Conservation (phyloP, 345 rosid genomes). For the Jatropha curcas region DNA sequence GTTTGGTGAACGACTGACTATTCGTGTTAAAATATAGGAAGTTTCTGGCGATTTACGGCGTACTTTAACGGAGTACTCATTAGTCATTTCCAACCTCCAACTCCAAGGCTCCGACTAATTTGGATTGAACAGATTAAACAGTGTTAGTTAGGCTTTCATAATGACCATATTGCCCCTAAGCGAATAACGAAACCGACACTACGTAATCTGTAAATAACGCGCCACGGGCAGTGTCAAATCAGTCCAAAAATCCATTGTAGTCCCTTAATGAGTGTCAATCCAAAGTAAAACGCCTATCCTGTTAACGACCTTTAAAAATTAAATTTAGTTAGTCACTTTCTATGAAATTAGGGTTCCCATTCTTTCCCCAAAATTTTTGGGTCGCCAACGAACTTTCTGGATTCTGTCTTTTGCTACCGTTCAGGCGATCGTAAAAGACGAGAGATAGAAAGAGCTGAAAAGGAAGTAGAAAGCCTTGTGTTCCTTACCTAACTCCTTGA, state of each 20-base stretch:
- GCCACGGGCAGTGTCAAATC: neutral
- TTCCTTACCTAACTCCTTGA: conserved; percentile 1
- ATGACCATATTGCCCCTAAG: neutral
- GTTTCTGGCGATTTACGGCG: too few relatives aligned
- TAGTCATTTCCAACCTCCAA: too few relatives aligned
- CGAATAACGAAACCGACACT: neutral
- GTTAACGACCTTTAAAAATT: neutral
- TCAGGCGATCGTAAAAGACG: neutral
- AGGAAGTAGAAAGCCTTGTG: conserved; percentile 1
- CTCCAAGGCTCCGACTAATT: too few relatives aligned
- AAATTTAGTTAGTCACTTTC: neutral
- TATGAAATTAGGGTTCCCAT: conserved; percentile 8
- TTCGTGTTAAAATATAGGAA: too few relatives aligned
- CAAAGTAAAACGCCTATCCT: neutral
- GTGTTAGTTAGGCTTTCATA: neutral
- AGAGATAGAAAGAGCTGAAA: neutral
- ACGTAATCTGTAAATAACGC: neutral
- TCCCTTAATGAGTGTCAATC: neutral
- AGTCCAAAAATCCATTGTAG: neutral
- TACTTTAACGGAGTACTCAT: too few relatives aligned
- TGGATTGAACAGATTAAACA: too few relatives aligned
- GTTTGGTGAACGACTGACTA: too few relatives aligned
- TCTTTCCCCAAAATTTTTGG: neutral
- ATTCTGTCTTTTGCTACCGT: neutral
- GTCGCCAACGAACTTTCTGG: neutral